Percentiles rank a stretch among this genome's conserved stretches.
phyloP scores from a whole-genome alignment of 805 yeast genomes.

The Wickerhamomyces tratensis region DNA sequence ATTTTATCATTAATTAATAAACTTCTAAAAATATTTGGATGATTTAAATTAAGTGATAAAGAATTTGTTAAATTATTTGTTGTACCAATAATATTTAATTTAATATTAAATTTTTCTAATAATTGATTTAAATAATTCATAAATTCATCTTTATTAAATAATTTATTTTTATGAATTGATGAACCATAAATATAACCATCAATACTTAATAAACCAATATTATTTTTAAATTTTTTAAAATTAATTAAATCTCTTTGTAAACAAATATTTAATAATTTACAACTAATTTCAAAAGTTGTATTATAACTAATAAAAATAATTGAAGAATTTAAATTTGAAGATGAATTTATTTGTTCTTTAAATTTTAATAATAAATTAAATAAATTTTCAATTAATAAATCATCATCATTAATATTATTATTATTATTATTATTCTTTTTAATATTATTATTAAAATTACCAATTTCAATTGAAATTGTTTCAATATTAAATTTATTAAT shows the following conservation, averaged over 20 bases:
- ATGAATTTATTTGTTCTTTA: too few species aligned
- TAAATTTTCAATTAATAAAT: too few species aligned
- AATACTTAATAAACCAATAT: slow-evolving; percentile 22
- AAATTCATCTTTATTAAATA: slow-evolving; percentile 9
- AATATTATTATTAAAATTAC: background rate
- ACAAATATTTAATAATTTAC: too few species aligned
- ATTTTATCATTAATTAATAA: slow-evolving; percentile 39
- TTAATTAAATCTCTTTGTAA: too few species aligned
- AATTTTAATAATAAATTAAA: too few species aligned
- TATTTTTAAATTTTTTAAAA: background rate
- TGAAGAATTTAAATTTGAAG: too few species aligned
- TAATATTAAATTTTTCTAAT: slow-evolving; percentile 30
- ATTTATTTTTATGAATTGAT: slow-evolving; percentile 8
- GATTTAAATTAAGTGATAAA: slow-evolving; percentile 40
- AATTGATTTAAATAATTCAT: slow-evolving; percentile 11
- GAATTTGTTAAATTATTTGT: slow-evolving; percentile 43
- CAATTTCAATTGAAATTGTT: background rate
- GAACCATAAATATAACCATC: slow-evolving; percentile 29
- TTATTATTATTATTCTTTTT: too few species aligned
- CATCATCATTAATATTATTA: too few species aligned
- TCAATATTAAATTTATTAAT: background rate
- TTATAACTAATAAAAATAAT: too few species aligned
- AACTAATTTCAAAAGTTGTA: too few species aligned
- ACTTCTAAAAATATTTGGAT: slow-evolving; percentile 48
- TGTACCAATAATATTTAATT: slow-evolving; percentile 40